These are phyloP conservation scores for Saccharomycopsis hybrid DNA, from an alignment of 1,139 yeast genomes.

Conservation along the genomic window DNA sequence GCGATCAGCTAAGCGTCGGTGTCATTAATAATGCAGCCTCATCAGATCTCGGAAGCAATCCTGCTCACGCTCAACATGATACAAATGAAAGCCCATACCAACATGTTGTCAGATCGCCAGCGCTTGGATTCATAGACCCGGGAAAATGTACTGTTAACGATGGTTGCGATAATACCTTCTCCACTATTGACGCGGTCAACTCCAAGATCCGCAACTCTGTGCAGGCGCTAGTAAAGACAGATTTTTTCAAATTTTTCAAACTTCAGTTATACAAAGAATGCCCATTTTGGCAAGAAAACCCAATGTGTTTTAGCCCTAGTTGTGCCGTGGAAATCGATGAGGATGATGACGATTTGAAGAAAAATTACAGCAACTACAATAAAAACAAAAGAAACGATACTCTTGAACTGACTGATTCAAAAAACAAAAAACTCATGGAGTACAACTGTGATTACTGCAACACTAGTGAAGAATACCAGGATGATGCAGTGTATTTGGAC, in stretches of 20 bases:
- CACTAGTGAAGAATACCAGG: conserved; percentile 32
- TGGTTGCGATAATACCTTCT: conserved; percentile 44
- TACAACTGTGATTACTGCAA: conserved; percentile 40
- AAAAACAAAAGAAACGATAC: background rate
- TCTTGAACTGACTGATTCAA: background rate
- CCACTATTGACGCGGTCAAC: conserved; percentile 48
- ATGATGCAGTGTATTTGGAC: conserved; percentile 72
- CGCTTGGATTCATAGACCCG: conserved; percentile 18
- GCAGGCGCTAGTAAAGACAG: conserved; percentile 50
- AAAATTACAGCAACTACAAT: background rate
- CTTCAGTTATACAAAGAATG: conserved; percentile 82
- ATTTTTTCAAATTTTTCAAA: conserved; percentile 81
- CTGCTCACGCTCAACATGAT: too few relatives aligned
- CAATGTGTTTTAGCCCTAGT: conserved; percentile 82
- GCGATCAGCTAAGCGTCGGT: too few relatives aligned
- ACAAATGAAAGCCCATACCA: background rate
- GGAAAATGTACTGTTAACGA: conserved; percentile 16
- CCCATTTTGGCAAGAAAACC: conserved; percentile 76
- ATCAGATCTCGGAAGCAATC: too few relatives aligned
- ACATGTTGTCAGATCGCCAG: conserved; percentile 2
- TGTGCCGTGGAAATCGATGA: conserved; percentile 84
- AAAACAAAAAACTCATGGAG: conserved; percentile 8
- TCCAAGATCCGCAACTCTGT: conserved; percentile 46
- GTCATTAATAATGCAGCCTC: too few relatives aligned
- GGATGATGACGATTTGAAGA: conserved; percentile 30